Percentiles rank a stretch among this genome's conserved stretches.
These are phyloP conservation scores for Aureobasidium sp. DNA, from an alignment of 2,329 filamentous ascomycete genomes.

Conservation along the genomic window DNA sequence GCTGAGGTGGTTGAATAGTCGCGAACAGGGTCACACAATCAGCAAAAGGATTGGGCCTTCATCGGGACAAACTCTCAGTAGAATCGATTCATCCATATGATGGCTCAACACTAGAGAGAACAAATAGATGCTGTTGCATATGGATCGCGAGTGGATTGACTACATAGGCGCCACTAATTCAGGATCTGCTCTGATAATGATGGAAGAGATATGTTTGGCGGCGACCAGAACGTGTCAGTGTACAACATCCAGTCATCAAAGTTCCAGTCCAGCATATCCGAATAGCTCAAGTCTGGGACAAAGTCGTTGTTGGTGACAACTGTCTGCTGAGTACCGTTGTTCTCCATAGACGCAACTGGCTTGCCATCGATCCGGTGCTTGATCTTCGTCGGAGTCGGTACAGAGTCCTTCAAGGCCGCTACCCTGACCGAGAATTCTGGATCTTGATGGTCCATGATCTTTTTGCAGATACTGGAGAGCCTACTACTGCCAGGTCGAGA, in stretches of 20 bases:
- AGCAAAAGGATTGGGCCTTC: background rate
- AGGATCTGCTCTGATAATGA: background rate
- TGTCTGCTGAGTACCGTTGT: background rate
- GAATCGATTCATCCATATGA: too few species aligned
- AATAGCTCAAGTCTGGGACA: background rate
- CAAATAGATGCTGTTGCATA: background rate
- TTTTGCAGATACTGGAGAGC: constrained; percentile 8
- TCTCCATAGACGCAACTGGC: background rate
- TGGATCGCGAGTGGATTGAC: background rate
- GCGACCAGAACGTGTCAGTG: background rate
- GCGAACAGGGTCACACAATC: background rate
- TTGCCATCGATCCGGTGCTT: background rate
- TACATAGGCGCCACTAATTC: background rate
- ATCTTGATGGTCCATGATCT: constrained; percentile 13
- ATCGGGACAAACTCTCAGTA: background rate
- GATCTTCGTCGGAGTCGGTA: constrained; percentile 1
- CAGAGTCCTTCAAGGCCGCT: background rate
- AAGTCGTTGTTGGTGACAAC: background rate
- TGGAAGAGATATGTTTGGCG: background rate
- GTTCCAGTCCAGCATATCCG: constrained; percentile 12
- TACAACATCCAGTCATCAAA: constrained; percentile 16
- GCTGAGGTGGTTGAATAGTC: too few species aligned
- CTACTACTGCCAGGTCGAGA: background rate
- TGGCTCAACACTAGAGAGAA: background rate
- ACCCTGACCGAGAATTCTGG: background rate